Percentiles rank a stretch among this genome's conserved stretches.
These are phyloP conservation scores for Candida glaebosa DNA, from an alignment of 805 yeast genomes.

Conservation along the genomic window DNA sequence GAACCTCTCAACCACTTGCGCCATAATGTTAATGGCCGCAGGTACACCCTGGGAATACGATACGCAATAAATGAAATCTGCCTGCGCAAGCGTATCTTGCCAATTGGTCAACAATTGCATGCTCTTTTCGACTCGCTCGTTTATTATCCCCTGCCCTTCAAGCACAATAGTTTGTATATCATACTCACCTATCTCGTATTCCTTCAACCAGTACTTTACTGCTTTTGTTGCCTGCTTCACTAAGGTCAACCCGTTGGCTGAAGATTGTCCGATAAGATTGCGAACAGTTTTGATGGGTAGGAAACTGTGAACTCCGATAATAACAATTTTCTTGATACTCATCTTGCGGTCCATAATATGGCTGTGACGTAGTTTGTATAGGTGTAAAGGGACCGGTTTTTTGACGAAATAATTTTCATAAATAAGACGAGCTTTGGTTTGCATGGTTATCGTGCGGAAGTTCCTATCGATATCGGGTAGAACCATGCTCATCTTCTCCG, in stretches of 20 bases:
- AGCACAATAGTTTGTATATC: slow-evolving; percentile 35
- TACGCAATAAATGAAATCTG: slow-evolving; percentile 32
- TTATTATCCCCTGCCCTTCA: slow-evolving; percentile 38
- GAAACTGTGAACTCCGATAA: slow-evolving; percentile 38
- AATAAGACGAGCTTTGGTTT: slow-evolving; percentile 20
- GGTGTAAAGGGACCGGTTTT: slow-evolving; percentile 22
- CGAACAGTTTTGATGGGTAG: slow-evolving; percentile 38
- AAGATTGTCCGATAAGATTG: slow-evolving; percentile 32
- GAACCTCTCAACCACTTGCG: slow-evolving; percentile 14
- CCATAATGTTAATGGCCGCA: slow-evolving; percentile 27
- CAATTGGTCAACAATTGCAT: slow-evolving; percentile 30
- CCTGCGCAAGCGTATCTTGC: slow-evolving; percentile 21
- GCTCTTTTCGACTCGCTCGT: slow-evolving; percentile 24
- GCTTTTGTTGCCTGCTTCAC: slow-evolving; percentile 28
- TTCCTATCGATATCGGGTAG: slow-evolving; percentile 21
- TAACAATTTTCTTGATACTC: slow-evolving; percentile 21
- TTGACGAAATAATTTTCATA: slow-evolving; percentile 20
- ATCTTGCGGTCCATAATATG: slow-evolving; percentile 10
- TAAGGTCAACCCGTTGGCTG: slow-evolving; percentile 30
- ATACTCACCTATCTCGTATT: slow-evolving; percentile 10
- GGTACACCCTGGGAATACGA: slow-evolving; percentile 35
- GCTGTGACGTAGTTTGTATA: slow-evolving; percentile 16
- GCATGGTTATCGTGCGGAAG: slow-evolving; percentile 20
- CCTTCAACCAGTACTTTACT: slow-evolving; percentile 24
- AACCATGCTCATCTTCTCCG: slow-evolving; percentile 5